Evolutionary conservation across 1,139 yeast species (phyloP).

Genomic region (Meyerozyma carpophila): DNA sequence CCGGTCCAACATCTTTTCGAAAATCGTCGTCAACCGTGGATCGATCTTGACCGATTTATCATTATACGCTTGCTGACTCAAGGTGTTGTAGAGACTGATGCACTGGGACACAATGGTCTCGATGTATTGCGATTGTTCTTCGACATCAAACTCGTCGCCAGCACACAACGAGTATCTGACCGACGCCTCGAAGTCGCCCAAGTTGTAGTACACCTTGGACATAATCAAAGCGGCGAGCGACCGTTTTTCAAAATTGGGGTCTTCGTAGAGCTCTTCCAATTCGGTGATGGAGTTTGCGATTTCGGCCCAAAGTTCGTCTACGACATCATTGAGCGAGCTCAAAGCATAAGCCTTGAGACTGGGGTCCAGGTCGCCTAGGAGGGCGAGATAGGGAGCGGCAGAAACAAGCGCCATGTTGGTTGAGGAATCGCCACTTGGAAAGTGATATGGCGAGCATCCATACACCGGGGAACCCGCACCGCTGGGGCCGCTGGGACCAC

Average conservation of each 20-base stretch:
- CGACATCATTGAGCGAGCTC: constrained; percentile 71
- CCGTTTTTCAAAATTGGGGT: constrained; percentile 67
- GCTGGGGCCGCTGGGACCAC: too few relatives aligned
- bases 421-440: constrained; percentile 1
- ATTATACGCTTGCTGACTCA: constrained; percentile 54
- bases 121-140: constrained; percentile 73
- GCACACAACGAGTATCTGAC: constrained; percentile 86
- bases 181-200: constrained; percentile 90
- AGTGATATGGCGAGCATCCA: neutral
- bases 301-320: constrained; percentile 96
- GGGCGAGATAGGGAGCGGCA: constrained; percentile 88
- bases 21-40: constrained; percentile 58
- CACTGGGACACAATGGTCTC: constrained; percentile 94
- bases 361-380: constrained; percentile 76
- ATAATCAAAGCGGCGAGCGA: constrained; percentile 86
- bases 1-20: constrained; percentile 80
- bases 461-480: neutral
- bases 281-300: constrained; percentile 85
- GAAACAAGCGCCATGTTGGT: constrained; percentile 55
- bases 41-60: constrained; percentile 41
- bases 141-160: constrained; percentile 73
- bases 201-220: constrained; percentile 89
- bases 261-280: constrained; percentile 89
- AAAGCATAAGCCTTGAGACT: constrained; percentile 81
- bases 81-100: constrained; percentile 71